Base-by-base conservation (phyloP, 192 early-diverging fungal species). In the Jimgerdemannia flammicorona region DNA sequence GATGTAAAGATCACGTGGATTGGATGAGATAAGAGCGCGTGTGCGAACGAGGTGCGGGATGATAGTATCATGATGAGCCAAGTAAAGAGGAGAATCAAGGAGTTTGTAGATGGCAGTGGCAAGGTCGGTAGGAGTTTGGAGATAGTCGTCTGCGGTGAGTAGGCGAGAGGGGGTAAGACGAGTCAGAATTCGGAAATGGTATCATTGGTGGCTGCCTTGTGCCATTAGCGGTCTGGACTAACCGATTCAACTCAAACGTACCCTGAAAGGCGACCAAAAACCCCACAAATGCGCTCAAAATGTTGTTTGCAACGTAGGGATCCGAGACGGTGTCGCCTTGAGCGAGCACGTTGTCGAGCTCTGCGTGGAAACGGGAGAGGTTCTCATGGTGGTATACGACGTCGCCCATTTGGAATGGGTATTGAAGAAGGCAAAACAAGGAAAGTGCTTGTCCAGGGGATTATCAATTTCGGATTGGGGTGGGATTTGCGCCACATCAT, bases 51-150 rank as follows among this genome's bases (percentile, higher is more conserved):
- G 4, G 66, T 74, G 79, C 59, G 67, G 73, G 11, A 85, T 66
- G 40, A 81, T 73, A 4, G 40, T 75, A 11, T 77, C 75, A 40
- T 75, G 78, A 70, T 78, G 79, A 44, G 78, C 81, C 17, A 75
- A 72, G 71, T 83, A 89, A 43, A 84, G 66, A 29, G 80, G 73
- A 17, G 88, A 86, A 71, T 87, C 86, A 20, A 89, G 69, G 29
- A 89, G 73, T n/a, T 84, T 82, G 70, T 87, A 89, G 18, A 80
- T 82, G 19, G 83, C 82, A 43, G 77, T 54, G 3, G 75, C 80
- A n/a, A 87, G 59, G 54, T 89, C 84, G 43, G 69, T 70, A 8
- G 74, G 74, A 3, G 71, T 72, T 44, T 83, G 79, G 44, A 87
- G 41, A 67, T 83, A 89, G 39, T 87, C 83, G 41, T 86, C 88